Evolutionary conservation across 2,329 filamentous ascomycete genomes (phyloP).

Genomic region (Talaromyces islandicus): DNA sequence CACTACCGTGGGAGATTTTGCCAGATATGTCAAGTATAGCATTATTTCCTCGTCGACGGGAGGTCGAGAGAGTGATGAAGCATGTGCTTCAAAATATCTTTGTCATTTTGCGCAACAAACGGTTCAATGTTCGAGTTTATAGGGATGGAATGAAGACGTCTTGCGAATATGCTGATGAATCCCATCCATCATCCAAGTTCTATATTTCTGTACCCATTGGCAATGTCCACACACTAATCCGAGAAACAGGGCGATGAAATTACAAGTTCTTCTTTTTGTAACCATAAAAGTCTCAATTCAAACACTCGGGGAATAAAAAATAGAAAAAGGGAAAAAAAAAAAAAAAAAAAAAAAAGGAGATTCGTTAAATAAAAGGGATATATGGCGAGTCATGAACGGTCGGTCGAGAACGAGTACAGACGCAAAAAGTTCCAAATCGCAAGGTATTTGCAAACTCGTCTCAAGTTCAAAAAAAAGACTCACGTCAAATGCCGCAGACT

Average conservation of each 20-base stretch:
- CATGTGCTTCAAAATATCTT: too few relatives aligned
- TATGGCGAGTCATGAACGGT: not conserved
- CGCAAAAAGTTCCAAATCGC: not conserved
- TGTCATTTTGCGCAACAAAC: too few relatives aligned
- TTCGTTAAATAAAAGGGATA: slow-evolving; percentile 1
- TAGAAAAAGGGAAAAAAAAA: not conserved
- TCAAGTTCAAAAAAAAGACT: not conserved
- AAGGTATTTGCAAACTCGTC: not conserved
- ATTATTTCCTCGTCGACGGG: too few relatives aligned
- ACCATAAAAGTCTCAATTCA: slow-evolving; percentile 1
- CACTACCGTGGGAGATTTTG: too few relatives aligned
- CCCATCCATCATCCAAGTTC: not conserved
- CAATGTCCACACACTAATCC: not conserved
- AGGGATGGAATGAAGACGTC: not conserved
- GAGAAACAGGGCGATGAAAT: not conserved
- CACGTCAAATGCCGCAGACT: not conserved
- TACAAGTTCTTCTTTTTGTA: not conserved
- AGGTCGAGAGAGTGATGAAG: too few relatives aligned
- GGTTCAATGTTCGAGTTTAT: too few relatives aligned
- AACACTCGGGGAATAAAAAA: not conserved
- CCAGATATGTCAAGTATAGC: too few relatives aligned
- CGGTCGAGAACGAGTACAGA: not conserved
- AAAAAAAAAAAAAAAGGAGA: not conserved
- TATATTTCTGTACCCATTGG: not conserved
- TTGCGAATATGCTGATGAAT: not conserved